Evolutionary conservation across 768 basidiomycete species (phyloP).

Genomic region (Amanita rubescens): DNA sequence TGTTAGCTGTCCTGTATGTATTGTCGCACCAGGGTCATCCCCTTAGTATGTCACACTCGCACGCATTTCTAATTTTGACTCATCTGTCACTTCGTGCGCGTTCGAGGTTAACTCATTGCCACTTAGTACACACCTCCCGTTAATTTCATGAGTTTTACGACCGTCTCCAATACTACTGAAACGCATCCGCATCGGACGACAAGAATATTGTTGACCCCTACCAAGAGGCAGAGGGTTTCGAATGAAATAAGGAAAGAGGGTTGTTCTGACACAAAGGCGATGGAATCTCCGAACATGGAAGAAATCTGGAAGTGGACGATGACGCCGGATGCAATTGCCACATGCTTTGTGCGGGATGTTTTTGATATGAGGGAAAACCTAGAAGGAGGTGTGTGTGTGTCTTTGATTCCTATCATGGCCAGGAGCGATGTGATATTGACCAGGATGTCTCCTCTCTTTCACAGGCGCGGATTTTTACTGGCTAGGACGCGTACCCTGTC

Average conservation of each 20-base stretch:
- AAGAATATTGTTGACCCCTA: conserved; percentile 10
- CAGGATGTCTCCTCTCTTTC: neutral
- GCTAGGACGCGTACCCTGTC: conserved; percentile 66
- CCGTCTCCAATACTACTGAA: conserved; percentile 2
- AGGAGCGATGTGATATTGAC: conserved; percentile 2
- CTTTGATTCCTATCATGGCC: neutral
- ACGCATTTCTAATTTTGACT: neutral
- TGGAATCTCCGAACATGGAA: conserved; percentile 3
- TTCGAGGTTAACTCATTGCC: no score
- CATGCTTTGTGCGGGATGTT: conserved; percentile 50
- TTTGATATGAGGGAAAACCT: conserved; percentile 34
- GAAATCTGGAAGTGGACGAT: conserved; percentile 51
- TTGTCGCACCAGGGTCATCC: neutral
- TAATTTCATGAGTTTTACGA: conserved; percentile 12
- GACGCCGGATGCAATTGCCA: conserved; percentile 44
- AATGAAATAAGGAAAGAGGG: neutral
- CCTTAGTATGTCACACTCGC: neutral
- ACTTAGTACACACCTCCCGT: no score
- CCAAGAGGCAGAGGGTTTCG: conserved; percentile 6
- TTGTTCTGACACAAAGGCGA: neutral
- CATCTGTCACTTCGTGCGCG: no score
- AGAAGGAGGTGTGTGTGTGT: conserved; percentile 18
- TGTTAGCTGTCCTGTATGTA: neutral
- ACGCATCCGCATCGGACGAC: neutral
- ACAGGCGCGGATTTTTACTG: conserved; percentile 58